Base-by-base conservation (phyloP, 176 grass and related monocot species). In the Leersia perrieri region DNA sequence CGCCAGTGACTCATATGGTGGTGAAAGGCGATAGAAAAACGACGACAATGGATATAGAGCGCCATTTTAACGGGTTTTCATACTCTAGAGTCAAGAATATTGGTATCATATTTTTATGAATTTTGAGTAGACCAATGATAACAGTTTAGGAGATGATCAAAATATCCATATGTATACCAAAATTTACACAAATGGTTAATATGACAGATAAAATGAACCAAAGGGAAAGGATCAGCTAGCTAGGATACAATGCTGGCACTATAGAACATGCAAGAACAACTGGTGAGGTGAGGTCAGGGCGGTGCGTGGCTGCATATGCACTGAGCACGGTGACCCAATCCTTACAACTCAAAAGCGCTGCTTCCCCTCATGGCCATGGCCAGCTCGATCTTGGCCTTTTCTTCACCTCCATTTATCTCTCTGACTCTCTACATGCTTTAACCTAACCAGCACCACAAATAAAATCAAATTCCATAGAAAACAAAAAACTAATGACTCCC, bases 311-410 rank as follows among this genome's bases (percentile, higher is more conserved):
- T 45, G 28, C 63, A 79, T 87, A 81, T 13, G 80, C 75, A 78
- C 84, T 40, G 83, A 90, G 85, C 88, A 86, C 58, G 55, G 70
- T 70, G 85, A 13, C 74, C 57, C 86, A 27, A 53, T 41, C 67
- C 81, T 87, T 80, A 80, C 66, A 83, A 82, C 76, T 82, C 79
- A 84, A 55, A 89, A 87, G 69, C 77, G 34, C 15, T 36, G 61
- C 12, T 70, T 22, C 42, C 86, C 86, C 75, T 62, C 75, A 51
- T 79, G 86, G 68, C 68, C 38, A 53, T 47, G 47, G 47, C 60
- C 74, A 73, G 44, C 60, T 77, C 67, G 11, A 3, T 5, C 42
- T 47, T 84, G 80, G 74, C 74, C 29, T 74, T 47, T 83, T 55
- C 61, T 58, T 27, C 11, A 30, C 31, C 20, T n/a, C 5, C 1